phyloP scores from a whole-genome alignment of 2,329 filamentous ascomycete genomes.

The Mycosphaerella arachidis region DNA sequence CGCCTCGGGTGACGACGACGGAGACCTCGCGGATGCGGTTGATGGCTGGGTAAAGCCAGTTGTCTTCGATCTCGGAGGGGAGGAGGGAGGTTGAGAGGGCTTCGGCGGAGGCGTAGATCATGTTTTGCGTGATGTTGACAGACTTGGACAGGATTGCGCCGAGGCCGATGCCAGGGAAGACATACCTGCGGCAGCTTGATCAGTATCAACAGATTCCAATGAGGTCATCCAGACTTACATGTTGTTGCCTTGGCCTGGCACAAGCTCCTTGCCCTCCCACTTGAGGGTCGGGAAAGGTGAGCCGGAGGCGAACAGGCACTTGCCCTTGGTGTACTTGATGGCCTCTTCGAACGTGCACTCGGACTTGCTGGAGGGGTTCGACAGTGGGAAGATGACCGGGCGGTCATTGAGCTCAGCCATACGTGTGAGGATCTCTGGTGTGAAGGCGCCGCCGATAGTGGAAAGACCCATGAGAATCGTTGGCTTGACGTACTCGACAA shows the following conservation, averaged over 20 bases:
- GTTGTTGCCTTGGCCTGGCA: constrained; percentile 66
- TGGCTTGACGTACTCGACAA: constrained; percentile 91
- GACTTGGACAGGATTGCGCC: constrained; percentile 89
- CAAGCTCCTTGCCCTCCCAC: constrained; percentile 42
- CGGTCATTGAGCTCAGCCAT: constrained; percentile 61
- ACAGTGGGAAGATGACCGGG: constrained; percentile 80
- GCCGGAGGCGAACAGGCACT: constrained; percentile 88
- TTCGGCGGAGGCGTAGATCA: constrained; percentile 92
- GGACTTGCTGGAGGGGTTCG: constrained; percentile 92
- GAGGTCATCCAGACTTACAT: constrained; percentile 40
- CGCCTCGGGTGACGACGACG: constrained; percentile 78
- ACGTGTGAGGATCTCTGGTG: constrained; percentile 70
- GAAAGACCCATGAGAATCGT: constrained; percentile 92
- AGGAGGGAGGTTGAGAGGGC: constrained; percentile 75
- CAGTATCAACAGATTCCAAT: neutral
- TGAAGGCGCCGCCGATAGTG: constrained; percentile 92
- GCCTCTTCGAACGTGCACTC: constrained; percentile 97
- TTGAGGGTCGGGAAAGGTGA: constrained; percentile 76
- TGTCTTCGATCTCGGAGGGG: constrained; percentile 72
- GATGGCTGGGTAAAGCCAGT: constrained; percentile 83
- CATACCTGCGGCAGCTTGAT: constrained; percentile 50
- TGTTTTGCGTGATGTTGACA: constrained; percentile 80
- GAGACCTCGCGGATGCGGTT: constrained; percentile 88
- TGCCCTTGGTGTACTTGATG: constrained; percentile 79
- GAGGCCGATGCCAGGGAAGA: constrained; percentile 94